Percentiles rank a stretch among this genome's conserved stretches.
Conservation (phyloP, 2,329 filamentous ascomycete species). For the Dothistroma pini region DNA sequence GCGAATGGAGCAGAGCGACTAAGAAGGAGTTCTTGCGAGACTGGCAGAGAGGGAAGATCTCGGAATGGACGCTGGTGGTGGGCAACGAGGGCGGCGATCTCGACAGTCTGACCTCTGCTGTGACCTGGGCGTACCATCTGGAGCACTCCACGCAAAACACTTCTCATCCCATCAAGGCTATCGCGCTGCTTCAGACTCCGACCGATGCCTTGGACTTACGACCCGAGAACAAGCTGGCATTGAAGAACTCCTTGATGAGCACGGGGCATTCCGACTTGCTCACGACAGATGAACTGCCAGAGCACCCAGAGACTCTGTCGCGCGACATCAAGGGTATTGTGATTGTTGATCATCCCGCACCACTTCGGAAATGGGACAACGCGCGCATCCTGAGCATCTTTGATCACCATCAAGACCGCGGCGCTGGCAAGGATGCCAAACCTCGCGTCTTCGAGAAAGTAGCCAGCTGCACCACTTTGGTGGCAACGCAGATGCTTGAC, state of each 20-base stretch:
- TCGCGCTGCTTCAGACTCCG: conserved; percentile 47
- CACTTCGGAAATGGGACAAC: conserved; percentile 43
- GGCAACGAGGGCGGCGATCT: conserved; percentile 48
- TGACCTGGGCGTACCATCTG: conserved; percentile 49
- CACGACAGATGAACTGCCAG: conserved; percentile 48
- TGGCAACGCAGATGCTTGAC: conserved; percentile 47
- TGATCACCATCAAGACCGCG: conserved; percentile 46
- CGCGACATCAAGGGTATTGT: conserved; percentile 45
- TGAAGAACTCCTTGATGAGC: conserved; percentile 47
- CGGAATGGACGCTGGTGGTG: conserved; percentile 46
- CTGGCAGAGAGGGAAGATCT: conserved; percentile 43
- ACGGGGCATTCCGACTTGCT: conserved; percentile 45
- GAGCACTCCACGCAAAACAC: conserved; percentile 44
- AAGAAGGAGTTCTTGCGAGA: conserved; percentile 48
- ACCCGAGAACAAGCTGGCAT: conserved; percentile 47
- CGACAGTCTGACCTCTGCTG: conserved; percentile 44
- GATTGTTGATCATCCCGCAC: conserved; percentile 44
- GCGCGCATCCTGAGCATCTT: conserved; percentile 47
- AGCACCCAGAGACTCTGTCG: conserved; percentile 44
- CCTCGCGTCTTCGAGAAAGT: conserved; percentile 45
- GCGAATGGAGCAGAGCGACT: conserved; percentile 47
- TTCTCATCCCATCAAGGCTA: conserved; percentile 43
- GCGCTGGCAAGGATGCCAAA: conserved; percentile 40
- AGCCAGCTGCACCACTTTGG: conserved; percentile 46
- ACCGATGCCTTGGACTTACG: conserved; percentile 46